These are phyloP conservation scores for Camellia oleifera DNA, from an alignment of 179 eudicot species.

Conservation along the genomic window DNA sequence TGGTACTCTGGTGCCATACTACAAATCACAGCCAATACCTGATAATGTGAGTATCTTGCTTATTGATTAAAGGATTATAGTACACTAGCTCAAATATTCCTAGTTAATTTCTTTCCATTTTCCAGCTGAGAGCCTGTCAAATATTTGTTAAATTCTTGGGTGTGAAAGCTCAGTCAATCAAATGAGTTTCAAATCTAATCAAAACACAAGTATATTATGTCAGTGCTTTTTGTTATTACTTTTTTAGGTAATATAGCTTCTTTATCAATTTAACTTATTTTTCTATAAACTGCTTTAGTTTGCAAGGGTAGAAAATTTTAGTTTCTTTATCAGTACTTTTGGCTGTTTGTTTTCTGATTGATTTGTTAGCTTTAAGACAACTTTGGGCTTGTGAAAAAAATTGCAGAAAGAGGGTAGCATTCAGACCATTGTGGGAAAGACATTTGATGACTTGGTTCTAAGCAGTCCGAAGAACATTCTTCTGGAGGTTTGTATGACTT, in stretches of 20 bases:
- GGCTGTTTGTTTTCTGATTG: constrained; percentile 8
- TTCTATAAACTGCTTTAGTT: not conserved
- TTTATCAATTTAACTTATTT: not conserved
- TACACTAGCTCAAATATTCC: not conserved
- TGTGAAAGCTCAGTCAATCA: not conserved
- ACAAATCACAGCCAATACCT: constrained; percentile 79
- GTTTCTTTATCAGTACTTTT: not conserved
- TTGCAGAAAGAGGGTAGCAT: constrained; percentile 67
- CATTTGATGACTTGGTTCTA: constrained; percentile 70
- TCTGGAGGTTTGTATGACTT: constrained; percentile 62
- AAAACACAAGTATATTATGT: not conserved
- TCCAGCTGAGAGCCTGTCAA: not conserved
- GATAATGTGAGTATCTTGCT: constrained; percentile 62
- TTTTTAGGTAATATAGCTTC: not conserved
- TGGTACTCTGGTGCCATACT: constrained; percentile 56
- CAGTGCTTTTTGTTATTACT: not conserved
- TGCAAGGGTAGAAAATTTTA: not conserved
- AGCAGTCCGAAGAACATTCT: constrained; percentile 61
- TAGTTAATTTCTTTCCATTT: not conserved
- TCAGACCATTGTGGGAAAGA: constrained; percentile 79
- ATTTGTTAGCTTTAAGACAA: constrained; percentile 7
- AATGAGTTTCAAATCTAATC: not conserved
- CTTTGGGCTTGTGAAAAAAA: constrained; percentile 14
- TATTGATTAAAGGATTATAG: not conserved
- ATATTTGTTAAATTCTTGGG: not conserved